A percentile compares a stretch with the other conserved stretches of the same genome.
phyloP scores from a whole-genome alignment of 371 early-diverging fungal species.

The Synchytrium microbalum region DNA sequence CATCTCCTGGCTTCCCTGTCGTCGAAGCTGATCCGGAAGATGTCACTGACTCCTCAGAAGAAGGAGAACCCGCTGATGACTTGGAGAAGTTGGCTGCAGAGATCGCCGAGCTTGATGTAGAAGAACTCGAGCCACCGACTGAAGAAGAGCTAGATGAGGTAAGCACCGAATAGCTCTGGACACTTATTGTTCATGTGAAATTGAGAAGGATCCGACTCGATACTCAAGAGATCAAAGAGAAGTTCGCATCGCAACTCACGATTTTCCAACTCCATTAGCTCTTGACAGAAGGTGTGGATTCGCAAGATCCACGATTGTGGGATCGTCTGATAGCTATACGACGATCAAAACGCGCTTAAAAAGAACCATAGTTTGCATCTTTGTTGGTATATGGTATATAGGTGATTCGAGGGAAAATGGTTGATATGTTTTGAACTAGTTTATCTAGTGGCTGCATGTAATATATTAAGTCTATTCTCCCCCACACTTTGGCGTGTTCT shows the following conservation, averaged over 20 bases:
- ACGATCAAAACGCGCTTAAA: neutral
- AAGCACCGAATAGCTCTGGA: neutral
- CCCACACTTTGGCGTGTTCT: too few species aligned
- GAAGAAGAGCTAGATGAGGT: neutral
- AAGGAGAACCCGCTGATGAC: neutral
- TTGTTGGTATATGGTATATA: too few species aligned
- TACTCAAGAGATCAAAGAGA: too few species aligned
- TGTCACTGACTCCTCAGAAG: neutral
- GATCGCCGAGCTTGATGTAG: neutral
- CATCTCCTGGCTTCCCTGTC: neutral
- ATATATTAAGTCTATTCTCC: too few species aligned
- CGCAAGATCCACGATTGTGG: neutral
- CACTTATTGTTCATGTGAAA: neutral
- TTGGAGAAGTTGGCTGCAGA: neutral
- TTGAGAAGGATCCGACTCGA: too few species aligned
- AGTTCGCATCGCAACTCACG: too few species aligned
- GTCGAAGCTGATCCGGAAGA: neutral
- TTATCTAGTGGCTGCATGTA: too few species aligned
- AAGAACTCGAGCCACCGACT: neutral
- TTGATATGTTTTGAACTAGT: too few species aligned
- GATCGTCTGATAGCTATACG: neutral
- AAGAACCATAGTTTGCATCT: too few species aligned
- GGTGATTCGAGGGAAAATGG: too few species aligned
- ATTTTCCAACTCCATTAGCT: too few species aligned
- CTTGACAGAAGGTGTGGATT: neutral